Evolutionary conservation across 2,329 filamentous ascomycete species (phyloP).

Genomic region (Huntiella savannae): DNA sequence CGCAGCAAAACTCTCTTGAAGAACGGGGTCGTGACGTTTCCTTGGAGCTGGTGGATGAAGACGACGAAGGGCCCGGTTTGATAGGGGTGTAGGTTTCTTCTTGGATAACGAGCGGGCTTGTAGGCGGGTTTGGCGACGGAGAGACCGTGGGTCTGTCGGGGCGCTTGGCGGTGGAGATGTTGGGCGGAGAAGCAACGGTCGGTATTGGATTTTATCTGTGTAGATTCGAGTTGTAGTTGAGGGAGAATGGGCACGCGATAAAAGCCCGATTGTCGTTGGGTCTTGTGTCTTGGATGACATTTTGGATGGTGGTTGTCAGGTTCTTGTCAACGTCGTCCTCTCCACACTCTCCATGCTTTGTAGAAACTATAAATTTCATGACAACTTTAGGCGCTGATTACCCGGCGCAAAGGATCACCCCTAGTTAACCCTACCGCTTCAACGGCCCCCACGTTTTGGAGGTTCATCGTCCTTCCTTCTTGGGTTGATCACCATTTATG

Average conservation of each 20-base stretch:
- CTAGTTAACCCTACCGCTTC: too few relatives aligned
- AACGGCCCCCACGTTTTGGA: too few relatives aligned
- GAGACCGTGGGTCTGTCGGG: conserved; percentile 37
- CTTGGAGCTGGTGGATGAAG: conserved; percentile 45
- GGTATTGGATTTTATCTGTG: conserved; percentile 64
- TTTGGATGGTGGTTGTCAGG: background rate
- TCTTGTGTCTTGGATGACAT: conserved; percentile 18
- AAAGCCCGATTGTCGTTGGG: conserved; percentile 39
- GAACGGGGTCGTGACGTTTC: conserved; percentile 13
- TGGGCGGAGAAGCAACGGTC: conserved; percentile 59
- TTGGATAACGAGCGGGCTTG: conserved; percentile 19
- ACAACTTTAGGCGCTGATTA: background rate
- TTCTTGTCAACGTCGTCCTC: too few relatives aligned
- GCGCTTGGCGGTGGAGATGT: conserved; percentile 40
- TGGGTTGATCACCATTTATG: too few relatives aligned
- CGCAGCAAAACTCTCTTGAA: conserved; percentile 19
- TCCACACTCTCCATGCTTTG: too few relatives aligned
- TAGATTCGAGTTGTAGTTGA: conserved; percentile 53
- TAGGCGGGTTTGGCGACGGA: conserved; percentile 29
- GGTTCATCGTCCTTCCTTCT: too few relatives aligned
- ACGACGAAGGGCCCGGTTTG: conserved; percentile 56
- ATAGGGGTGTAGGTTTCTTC: conserved; percentile 45
- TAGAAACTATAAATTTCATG: too few relatives aligned
- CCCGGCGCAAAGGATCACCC: conserved; percentile 1
- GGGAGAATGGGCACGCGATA: conserved; percentile 62